Evolutionary conservation across 78 protist species (phyloP).

Genomic region (Bigelowiella natans): DNA sequence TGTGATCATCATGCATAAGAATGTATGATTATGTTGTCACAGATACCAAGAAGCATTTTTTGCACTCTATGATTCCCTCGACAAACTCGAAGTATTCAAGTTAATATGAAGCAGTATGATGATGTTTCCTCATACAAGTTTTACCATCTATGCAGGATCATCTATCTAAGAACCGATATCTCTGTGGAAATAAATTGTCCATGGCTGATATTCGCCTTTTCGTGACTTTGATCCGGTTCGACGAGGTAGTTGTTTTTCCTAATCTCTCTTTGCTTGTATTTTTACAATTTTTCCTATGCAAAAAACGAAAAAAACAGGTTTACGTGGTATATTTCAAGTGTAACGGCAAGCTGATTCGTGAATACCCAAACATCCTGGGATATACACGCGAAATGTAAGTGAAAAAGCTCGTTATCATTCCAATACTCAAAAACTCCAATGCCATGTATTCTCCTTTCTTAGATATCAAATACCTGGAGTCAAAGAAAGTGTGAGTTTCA

Average conservation of each 20-base stretch:
- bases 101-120: too few relatives aligned
- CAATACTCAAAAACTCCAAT: neutral
- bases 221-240: neutral
- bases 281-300: too few relatives aligned
- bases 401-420: neutral
- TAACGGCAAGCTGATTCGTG: neutral
- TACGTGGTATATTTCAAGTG: neutral
- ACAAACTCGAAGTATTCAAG: neutral
- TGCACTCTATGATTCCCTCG: neutral
- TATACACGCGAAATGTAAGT: neutral
- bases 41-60: neutral
- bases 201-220: neutral
- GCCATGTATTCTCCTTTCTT: neutral
- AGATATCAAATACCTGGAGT: neutral
- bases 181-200: neutral
- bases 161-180: neutral
- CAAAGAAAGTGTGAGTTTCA: too few relatives aligned
- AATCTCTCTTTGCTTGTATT: neutral
- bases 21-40: too few relatives aligned
- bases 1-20: too few relatives aligned
- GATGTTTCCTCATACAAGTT: too few relatives aligned
- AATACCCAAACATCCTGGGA: neutral
- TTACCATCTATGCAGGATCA: too few relatives aligned
- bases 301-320: neutral
- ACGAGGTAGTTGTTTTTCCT: neutral